Base-by-base conservation (phyloP, 371 early-diverging fungal species). In the Mucor circinelloides region DNA sequence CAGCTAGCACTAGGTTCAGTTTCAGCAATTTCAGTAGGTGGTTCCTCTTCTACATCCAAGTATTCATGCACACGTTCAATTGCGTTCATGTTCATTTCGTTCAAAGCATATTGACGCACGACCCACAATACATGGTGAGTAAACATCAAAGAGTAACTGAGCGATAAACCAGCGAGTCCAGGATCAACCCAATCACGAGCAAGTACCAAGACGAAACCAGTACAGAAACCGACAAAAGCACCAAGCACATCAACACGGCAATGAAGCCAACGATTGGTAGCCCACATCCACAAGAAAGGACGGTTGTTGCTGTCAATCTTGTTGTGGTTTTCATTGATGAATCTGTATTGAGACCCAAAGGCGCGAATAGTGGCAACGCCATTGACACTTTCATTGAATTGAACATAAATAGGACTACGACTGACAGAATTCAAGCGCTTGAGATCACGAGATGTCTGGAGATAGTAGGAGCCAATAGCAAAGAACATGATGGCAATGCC, bases 261-360 rank as follows among this genome's bases (percentile, higher is more conserved):
- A 64, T 89, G 89, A n/a, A 96, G 79, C 97, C 97, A 96, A 54
- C 95, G 91, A 81, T 95, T 95, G 48, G 90, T 87, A 7, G 89
- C 89, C 94, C 95, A 95, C 74, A 92, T 77, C 70, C 87, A 89
- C 56, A 91, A 89, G 80, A 89, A 95, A 7, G 95, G 90, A 15
- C 95, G 84, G 73, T 91, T 90, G 77, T 93, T 88, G 27, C 71
- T 76, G 67, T 93, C 91, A 56, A 93, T 80, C 34, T 73, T 68
- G 23, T 73, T 73, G 65, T 84, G 80, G 27, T 85, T 87, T 46
- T 89, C 89, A 21, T 81, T 60, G 36, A 87, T 72, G 68, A 92
- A 91, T 10, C 90, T 73, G 30, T 79, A 69, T 68, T 91, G 85
- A 15, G 78, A 78, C 27, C 87, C 87, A 75, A 87, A 93, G 6